Evolutionary conservation across 1,284 basidiomycete species (phyloP), one percentile per base, ranked within the genome.

Genomic region (Fomes fomentarius): DNA sequence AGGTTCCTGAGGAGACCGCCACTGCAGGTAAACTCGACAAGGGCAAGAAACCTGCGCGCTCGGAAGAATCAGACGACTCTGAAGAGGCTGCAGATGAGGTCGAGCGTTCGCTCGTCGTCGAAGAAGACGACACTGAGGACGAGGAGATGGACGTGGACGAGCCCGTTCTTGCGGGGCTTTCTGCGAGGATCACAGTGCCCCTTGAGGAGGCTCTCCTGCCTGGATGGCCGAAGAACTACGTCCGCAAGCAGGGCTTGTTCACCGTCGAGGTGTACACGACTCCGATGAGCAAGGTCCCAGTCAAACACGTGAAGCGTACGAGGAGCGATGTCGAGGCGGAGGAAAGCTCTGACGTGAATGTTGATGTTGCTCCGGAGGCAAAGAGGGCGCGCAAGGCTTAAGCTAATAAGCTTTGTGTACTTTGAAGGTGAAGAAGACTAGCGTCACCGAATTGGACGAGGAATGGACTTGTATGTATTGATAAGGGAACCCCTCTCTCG

Each of bases 41-140:
- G 52, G 58, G 58, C 52, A 57, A 54, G 52, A 56, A 60, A 49
- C 54, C 54, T 14, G 52, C 48, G 0, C 58, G 54, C 25, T 28
- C 38, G 37, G 37, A 42, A 25, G 57, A 53, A 24, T 34, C 40
- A 33, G 41, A 47, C 26, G 57, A 53, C 34, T 41, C 41, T 25
- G 28, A 41, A 19, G 50, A 39, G 41, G 52, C 47, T 34, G 8
- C 21, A 17, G 46, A 33, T 22, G 55, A 43, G 24, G 41, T 24
- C 21, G 31, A 42, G 17, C 49, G 22, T 6, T 28, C 38, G 17
- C 38, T 47, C 28, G 35, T 51, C 12, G 17, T 43, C 41, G 26
- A 43, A 21, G 26, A 28, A n/a, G 34, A 34, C 37, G 47, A 37
- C 25, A 35, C 17, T 14, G 26, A 19, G 9, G 47, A 39, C 15